Evolutionary conservation across 2,329 filamentous ascomycete species (phyloP), one percentile per base, ranked within the genome.

Genomic region (Lojkania enalia): DNA sequence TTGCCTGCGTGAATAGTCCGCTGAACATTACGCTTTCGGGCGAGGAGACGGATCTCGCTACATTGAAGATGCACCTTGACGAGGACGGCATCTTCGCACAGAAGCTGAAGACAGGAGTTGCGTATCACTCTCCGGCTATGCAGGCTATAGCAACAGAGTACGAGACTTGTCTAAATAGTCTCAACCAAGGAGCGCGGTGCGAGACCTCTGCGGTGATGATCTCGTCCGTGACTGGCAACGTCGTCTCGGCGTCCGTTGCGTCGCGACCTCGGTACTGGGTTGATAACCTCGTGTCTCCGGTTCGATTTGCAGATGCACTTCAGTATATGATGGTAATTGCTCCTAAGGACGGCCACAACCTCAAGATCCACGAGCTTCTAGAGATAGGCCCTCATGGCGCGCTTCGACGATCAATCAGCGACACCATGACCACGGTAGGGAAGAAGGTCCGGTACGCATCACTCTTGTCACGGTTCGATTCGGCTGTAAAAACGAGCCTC

Each of bases 41-140:
- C 1, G 66, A 74, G 42, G 35, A 39, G 0, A 59, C 64, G 44
- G 66, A 63, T 4, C 63, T 75, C 12, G 46, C 61, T 0, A 54
- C 62, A 30, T 39, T 63, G 2, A 58, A 63, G 15, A 45, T 54
- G 2, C 47, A 49, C 2, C 49, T 75, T 0, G 55, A 70, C 4
- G 57, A 63, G 3, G 54, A 66, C 14, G 51, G 59, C 4, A 64
- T 65, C 11, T 74, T 74, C 44, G 57, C 56, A 2, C 58, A 71
- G 1, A 42, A 55, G 12, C 61, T 77, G 4, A 63, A 66, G 36
- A 70, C 73, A 3, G 64, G 70, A 18, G 61, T 52, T 12, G 74
- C 74, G 0, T 77, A 75, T 44, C 74, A 75, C 39, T 74, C 70
- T 1, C 61, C 63, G 19, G 69, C 73, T 20, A 73, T 73, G 70